Evolutionary conservation across 768 basidiomycete genomes (phyloP), one percentile per base, ranked within the genome.

Genomic region (Collybiopsis confluens): DNA sequence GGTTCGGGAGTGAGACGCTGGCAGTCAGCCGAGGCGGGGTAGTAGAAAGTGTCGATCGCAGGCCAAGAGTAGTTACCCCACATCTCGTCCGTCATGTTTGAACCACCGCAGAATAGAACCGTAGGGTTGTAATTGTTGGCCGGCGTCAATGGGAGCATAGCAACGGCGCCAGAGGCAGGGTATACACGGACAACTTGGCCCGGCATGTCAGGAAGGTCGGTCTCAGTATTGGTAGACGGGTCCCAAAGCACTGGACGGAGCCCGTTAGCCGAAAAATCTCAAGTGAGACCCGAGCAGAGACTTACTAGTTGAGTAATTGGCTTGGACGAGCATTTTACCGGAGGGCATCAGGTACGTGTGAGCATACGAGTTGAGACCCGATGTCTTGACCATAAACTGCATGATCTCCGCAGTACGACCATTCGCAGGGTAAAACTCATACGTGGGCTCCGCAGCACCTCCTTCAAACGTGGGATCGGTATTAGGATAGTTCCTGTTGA

Each of bases 141-240:
- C 3, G 90, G 88, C 1, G 90, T 95, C 16, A 98, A 77, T 6
- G 95, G 95, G 0, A 98, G 78, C 88, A 98, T 92, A 37, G 88
- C 89, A 2, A 79, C 80, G 0, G 87, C 95, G 26, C 90, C 92
- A 7, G 92, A 92, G 0, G 88, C 95, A 11, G 93, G 93, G 64
- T 95, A 95, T 4, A 92, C 88, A 28, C 92, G 86, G 23, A 81
- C 82, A 41, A 95, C 83, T 41, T 76, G 71, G 26, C 75, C 73
- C 0, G 89, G 90, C 88, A 90, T 90, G 57, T 79, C 69, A 2
- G 90, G 89, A 5, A 91, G 76, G 2, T 73, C 70, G 0, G 77
- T 83, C 64, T 90, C 87, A 3, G 65, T 51, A 62, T 89, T 88
- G 24, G 64, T 68, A 7, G 68, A 60, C 41, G 78, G 73, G 55